Evolutionary conservation across 176 grass and related monocot species (phyloP), one percentile per base, ranked within the genome.

Genomic region (Triticum monococcum): DNA sequence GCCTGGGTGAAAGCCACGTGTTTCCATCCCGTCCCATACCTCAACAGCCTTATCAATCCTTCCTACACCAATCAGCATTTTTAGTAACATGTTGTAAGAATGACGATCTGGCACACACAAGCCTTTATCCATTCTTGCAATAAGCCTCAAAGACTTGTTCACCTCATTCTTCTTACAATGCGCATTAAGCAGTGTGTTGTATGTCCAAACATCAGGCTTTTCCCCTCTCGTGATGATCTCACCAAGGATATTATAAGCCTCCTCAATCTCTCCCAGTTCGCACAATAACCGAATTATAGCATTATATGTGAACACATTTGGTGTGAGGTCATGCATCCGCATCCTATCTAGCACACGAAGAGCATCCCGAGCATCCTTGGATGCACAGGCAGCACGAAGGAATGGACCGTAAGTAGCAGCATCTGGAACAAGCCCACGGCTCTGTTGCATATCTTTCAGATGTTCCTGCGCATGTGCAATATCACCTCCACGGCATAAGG

Each of bases 21-120:
- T 79, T 78, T 94, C 92, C 97, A 96, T 99, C n/a, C 94, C 92
- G 64, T 99, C 92, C 94, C 93, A 99, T 83, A 96, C 79, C 68
- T 93, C 94, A 36, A 87, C 80, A 46, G 94, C 90, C 32, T 73
- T 80, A 74, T 96, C 90, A 71, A 94, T 76, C 80, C 90, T 91
- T 33, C 97, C 97, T 18, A 93, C 57, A 5, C 70, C 83, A 74
- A 96, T 78, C 79, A 94, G 85, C 92, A 91, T 94, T 85, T 96
- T 96, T 33, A 96, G 83, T 38, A 99, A n/a, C 90, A 99, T 94
- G 77, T 96, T 96, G 68, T 96, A 99, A 35, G 90, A 84, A 69
- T 91, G 94, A 5, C 79, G 75, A 18, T 99, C 80, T 22, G 94
- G 94, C 4, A 35, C 72, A 74, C 94, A 96, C 4, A 80, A 84